Evolutionary conservation across 2,329 filamentous ascomycete genomes (phyloP).

Genomic region (Fusarium sp.): DNA sequence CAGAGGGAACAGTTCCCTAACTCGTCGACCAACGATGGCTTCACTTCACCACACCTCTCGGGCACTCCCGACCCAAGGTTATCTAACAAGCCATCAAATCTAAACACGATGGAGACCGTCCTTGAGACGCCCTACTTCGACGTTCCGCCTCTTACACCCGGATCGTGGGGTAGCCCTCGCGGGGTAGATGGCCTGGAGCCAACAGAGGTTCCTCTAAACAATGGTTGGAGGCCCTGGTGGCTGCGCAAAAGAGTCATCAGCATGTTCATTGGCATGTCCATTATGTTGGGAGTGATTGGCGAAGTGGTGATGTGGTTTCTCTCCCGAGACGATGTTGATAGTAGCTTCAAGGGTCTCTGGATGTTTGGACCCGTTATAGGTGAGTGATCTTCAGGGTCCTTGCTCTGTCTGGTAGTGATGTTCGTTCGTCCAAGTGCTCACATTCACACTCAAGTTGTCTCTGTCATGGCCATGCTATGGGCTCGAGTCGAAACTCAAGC

Average conservation of each 20-base stretch:
- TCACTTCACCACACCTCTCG: constrained; percentile 26
- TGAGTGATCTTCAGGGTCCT: constrained; percentile 36
- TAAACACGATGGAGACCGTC: constrained; percentile 33
- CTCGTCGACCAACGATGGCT: constrained; percentile 37
- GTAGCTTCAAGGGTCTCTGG: constrained; percentile 41
- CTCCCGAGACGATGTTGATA: constrained; percentile 32
- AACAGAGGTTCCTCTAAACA: constrained; percentile 34
- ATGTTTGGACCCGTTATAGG: constrained; percentile 46
- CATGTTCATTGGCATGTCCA: constrained; percentile 37
- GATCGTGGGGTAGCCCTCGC: constrained; percentile 20
- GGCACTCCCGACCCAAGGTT: constrained; percentile 22
- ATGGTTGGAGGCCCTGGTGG: constrained; percentile 46
- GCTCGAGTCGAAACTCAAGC: constrained; percentile 46
- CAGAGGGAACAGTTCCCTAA: constrained; percentile 34
- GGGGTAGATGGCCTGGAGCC: constrained; percentile 28
- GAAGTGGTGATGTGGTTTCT: constrained; percentile 44
- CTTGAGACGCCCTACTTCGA: constrained; percentile 44
- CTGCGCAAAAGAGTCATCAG: constrained; percentile 35
- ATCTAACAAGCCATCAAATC: constrained; percentile 12
- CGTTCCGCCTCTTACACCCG: constrained; percentile 34
- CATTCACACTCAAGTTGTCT: constrained; percentile 34
- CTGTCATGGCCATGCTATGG: constrained; percentile 44
- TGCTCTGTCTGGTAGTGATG: constrained; percentile 11
- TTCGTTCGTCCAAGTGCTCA: constrained; percentile 17
- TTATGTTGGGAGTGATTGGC: constrained; percentile 36